phyloP scores from a whole-genome alignment of 2,329 filamentous ascomycete genomes.

The Xylaria sp. region DNA sequence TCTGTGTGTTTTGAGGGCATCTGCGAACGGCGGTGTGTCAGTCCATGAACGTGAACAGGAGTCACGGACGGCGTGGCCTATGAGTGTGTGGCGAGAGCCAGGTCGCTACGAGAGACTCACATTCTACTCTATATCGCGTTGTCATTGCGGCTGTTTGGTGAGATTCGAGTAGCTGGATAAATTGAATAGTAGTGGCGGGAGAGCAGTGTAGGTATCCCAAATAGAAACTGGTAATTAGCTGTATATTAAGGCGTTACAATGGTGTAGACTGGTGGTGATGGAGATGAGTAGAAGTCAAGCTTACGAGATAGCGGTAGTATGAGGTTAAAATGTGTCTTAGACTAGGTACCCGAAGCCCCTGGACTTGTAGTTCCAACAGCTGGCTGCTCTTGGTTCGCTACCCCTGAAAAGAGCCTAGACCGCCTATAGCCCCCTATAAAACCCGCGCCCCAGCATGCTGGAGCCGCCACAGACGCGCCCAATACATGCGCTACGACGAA shows the following conservation, averaged over 20 bases:
- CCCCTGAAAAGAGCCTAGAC: conserved; percentile 20
- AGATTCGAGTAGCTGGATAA: background rate
- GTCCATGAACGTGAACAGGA: background rate
- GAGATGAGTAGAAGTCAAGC: background rate
- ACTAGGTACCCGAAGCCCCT: background rate
- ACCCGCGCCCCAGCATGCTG: conserved; percentile 12
- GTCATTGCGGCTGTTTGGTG: conserved; percentile 32
- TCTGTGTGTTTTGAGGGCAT: conserved; percentile 82
- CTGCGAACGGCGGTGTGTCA: conserved; percentile 51
- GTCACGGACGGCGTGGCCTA: background rate
- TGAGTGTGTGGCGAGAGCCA: conserved; percentile 12
- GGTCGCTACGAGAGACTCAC: conserved; percentile 58
- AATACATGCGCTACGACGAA: conserved; percentile 23
- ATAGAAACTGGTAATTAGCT: background rate
- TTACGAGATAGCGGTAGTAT: background rate
- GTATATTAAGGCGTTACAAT: background rate
- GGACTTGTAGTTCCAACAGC: background rate
- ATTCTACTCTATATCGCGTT: conserved; percentile 75
- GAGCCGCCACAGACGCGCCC: conserved; percentile 30
- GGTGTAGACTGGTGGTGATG: background rate
- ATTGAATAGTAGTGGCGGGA: background rate
- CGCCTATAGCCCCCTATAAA: conserved; percentile 21
- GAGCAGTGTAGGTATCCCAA: background rate
- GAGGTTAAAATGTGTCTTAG: conserved; percentile 2
- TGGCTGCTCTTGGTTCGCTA: background rate